Base-by-base conservation (phyloP, 2,329 filamentous ascomycete genomes). In the Didymellaceae sp. region DNA sequence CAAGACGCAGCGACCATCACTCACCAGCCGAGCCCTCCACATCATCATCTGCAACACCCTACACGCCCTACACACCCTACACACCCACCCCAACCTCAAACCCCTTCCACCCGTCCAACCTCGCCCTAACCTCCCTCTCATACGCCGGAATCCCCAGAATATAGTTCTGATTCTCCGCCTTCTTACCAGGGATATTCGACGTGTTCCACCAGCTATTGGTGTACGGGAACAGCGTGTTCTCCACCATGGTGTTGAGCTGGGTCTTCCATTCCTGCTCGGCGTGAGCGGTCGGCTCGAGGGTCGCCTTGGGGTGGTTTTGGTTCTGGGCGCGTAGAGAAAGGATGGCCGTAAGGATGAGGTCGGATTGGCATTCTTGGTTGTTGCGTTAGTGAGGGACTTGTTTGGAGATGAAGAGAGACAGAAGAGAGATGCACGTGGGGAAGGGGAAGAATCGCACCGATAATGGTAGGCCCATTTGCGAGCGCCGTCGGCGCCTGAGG, bases 401-500 rank as follows among this genome's bases (percentile, higher is more conserved):
- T n/a, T n/a, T n/a, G n/a, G n/a, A n/a, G n/a, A n/a, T n/a, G n/a
- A n/a, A n/a, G n/a, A n/a, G n/a, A n/a, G n/a, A 17, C 30, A n/a
- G 17, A 2, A 21, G 10, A 13, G 10, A 11, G 5, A 5, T 34
- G n/a, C 11, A 30, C 28, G 2, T 11, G 3, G 13, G 7, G 17
- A n/a, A 32, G 14, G 11, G 18, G 30, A 32, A n/a, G 10, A 18
- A 11, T n/a, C 34, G 10, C 13, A 37, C 34, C 74, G 11, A 76
- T 55, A 48, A 72, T 75, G 8, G 67, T 72, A 0, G 75, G 73
- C 2, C 75, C 75, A 45, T 78, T 78, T 46, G 76, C 73, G 54
- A 77, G 70, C 6, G 75, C 71, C 2, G 75, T 78, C 0, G 75
- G 76, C 2, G 73, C 75, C 51, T 78, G 75, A 1, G 75, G 71